Percentiles rank a stretch among this genome's conserved stretches.
phyloP scores from a whole-genome alignment of 1,284 basidiomycete species.

The Pulveroboletus ridleyi region DNA sequence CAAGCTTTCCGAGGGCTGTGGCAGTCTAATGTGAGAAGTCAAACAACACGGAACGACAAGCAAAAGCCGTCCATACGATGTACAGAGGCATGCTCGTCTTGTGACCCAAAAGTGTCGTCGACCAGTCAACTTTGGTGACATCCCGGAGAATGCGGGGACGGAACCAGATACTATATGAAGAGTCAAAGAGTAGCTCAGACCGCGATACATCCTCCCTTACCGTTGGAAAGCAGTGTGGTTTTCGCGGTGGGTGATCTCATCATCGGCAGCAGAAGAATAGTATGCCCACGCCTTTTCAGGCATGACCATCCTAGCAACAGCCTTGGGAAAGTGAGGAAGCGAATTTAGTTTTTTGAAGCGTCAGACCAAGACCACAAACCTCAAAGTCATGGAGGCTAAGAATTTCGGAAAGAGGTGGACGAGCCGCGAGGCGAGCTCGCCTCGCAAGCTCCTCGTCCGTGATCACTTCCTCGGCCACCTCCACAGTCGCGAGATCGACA shows the following conservation, averaged over 20 bases:
- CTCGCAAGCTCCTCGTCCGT: conserved; percentile 69
- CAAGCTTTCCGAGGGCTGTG: conserved; percentile 89
- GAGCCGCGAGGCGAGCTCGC: conserved; percentile 53
- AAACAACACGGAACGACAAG: conserved; percentile 5
- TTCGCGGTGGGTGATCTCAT: conserved; percentile 89
- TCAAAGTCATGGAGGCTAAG: conserved; percentile 94
- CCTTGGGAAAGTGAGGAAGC: conserved; percentile 45
- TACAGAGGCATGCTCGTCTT: conserved; percentile 84
- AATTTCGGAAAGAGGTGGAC: conserved; percentile 79
- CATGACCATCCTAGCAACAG: conserved; percentile 78
- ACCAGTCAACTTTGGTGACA: conserved; percentile 84
- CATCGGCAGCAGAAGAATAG: conserved; percentile 87
- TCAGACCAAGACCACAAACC: conserved; percentile 43
- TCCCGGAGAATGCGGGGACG: conserved; percentile 88
- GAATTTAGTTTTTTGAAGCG: not conserved
- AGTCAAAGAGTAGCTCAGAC: not conserved
- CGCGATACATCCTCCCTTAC: conserved; percentile 41
- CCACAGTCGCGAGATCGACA: conserved; percentile 69
- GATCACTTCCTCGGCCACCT: conserved; percentile 55
- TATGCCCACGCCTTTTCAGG: conserved; percentile 89
- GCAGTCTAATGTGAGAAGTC: conserved; percentile 54
- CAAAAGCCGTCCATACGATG: conserved; percentile 47
- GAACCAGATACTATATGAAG: conserved; percentile 82
- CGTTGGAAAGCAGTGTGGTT: conserved; percentile 90
- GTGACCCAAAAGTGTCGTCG: conserved; percentile 80